Percentiles rank a stretch among this genome's conserved stretches.
These are phyloP conservation scores for Bipolaris gigantea DNA, from an alignment of 2,329 filamentous ascomycete genomes.

Conservation along the genomic window DNA sequence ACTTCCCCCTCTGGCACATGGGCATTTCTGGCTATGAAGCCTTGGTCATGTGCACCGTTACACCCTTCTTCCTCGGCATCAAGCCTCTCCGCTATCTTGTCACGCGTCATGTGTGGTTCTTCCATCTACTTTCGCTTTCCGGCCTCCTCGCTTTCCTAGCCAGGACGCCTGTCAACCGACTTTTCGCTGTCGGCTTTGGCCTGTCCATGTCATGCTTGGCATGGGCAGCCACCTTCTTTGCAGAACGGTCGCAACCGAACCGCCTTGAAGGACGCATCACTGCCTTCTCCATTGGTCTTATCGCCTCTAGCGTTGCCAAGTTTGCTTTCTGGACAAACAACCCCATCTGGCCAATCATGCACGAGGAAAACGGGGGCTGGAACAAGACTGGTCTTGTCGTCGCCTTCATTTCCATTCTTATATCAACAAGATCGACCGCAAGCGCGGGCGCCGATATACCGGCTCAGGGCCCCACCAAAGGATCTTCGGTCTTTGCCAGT, in stretches of 20 bases:
- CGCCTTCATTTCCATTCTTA: slow-evolving; percentile 72
- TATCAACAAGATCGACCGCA: slow-evolving; percentile 69
- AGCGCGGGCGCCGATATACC: slow-evolving; percentile 52
- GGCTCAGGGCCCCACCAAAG: slow-evolving; percentile 59
- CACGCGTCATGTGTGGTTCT: slow-evolving; percentile 66
- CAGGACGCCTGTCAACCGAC: slow-evolving; percentile 69
- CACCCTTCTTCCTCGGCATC: slow-evolving; percentile 77
- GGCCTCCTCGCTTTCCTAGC: slow-evolving; percentile 81
- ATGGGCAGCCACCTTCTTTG: slow-evolving; percentile 80
- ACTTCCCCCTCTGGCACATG: slow-evolving; percentile 99
- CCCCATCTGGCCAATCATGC: slow-evolving; percentile 93
- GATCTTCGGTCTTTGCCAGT: slow-evolving; percentile 71
- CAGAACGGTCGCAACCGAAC: slow-evolving; percentile 71
- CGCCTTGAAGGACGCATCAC: slow-evolving; percentile 81
- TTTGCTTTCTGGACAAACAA: slow-evolving; percentile 95
- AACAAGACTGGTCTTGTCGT: slow-evolving; percentile 81
- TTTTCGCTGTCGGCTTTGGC: slow-evolving; percentile 79
- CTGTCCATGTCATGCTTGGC: slow-evolving; percentile 79
- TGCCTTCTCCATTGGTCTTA: slow-evolving; percentile 78
- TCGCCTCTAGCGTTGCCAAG: slow-evolving; percentile 85
- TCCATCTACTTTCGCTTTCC: slow-evolving; percentile 75
- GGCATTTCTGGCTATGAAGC: slow-evolving; percentile 96
- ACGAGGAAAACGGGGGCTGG: slow-evolving; percentile 86
- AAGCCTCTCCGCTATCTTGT: slow-evolving; percentile 68
- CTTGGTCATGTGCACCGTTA: slow-evolving; percentile 80